Base-by-base conservation (phyloP, 2,329 filamentous ascomycete genomes). In the Sarocladiaceae sp. region DNA sequence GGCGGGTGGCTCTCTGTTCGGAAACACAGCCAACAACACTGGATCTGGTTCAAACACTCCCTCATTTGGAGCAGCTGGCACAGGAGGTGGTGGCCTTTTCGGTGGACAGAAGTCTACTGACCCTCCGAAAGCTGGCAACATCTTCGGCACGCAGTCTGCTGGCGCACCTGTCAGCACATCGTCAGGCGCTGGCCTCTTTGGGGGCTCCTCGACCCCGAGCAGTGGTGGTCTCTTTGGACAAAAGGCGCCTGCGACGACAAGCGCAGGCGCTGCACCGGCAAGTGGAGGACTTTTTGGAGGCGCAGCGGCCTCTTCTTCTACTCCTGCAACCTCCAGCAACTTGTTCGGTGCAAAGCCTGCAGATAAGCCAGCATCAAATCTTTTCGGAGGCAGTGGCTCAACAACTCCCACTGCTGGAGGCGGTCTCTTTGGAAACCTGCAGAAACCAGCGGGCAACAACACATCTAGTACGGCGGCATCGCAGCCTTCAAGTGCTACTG, bases 1-100 rank as follows among this genome's bases (percentile, higher is more conserved):
- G 16, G 63, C 70, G 5, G 63, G 63, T 12, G 54, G 59, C 40
- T 43, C 40, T 16, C 51, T 73, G 7, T 74, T 75, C 53, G 68
- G 68, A 34, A 49, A 50, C 46, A 55, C 52, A 24, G 39, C 55
- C 29, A 50, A 51, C 20, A 29, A 32, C 12, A 13, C 16, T 21
- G 40, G 40, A 6, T 43, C 40, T 21, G 44, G 34, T 44, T 21
- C 46, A 24, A 55, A 57, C 32, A 50, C 61, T 19, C 53, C 68
- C 19, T 47, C 51, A 7, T 47, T 53, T 26, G 47, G 54, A n/a
- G 48, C 33, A 53, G 48, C 29, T 58, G 53, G 37, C 55, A 41
- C 46, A 50, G 58, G 15, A 56, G 55, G 46, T 16, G 47, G 58
- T 40, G 52, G 51, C 45, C 44, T 45, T 27, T 42, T 66, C 29